phyloP scores from a whole-genome alignment of 169 alveolate genomes.

The Besnoitia besnoiti region DNA sequence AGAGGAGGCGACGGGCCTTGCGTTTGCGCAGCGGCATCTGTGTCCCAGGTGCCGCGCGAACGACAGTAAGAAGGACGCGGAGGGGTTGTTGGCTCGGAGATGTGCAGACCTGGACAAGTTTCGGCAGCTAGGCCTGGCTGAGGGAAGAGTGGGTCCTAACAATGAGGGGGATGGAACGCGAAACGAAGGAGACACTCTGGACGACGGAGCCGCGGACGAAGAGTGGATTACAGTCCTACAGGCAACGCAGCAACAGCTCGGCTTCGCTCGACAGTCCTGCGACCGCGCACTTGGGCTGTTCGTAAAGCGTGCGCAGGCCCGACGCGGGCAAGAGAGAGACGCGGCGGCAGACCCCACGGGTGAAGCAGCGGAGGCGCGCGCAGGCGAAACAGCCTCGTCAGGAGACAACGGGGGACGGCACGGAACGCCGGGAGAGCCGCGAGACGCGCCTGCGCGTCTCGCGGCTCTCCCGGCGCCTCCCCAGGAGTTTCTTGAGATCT shows the following conservation, averaged over 20 bases:
- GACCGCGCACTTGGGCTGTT: not conserved
- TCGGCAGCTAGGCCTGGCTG: not conserved
- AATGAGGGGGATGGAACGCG: not conserved
- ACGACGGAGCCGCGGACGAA: not conserved
- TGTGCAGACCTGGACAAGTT: too few species aligned
- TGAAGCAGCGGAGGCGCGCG: not conserved
- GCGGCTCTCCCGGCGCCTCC: slow-evolving; percentile 5
- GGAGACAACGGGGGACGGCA: not conserved
- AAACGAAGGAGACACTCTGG: too few species aligned
- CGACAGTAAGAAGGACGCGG: not conserved
- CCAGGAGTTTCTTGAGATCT: not conserved
- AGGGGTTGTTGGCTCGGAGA: too few species aligned
- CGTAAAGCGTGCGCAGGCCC: not conserved
- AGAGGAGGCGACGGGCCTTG: not conserved
- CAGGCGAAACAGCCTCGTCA: too few species aligned
- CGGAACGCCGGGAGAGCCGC: not conserved
- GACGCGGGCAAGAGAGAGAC: not conserved
- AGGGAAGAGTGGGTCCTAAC: not conserved
- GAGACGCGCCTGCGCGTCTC: not conserved
- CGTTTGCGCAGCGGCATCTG: not conserved
- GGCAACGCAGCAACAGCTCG: slow-evolving; percentile 15
- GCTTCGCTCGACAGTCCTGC: not conserved
- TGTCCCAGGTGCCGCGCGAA: not conserved
- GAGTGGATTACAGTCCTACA: not conserved
- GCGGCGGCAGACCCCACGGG: not conserved